phyloP scores from a whole-genome alignment of 306 rosid species.

The Ochetophila trinervis region DNA sequence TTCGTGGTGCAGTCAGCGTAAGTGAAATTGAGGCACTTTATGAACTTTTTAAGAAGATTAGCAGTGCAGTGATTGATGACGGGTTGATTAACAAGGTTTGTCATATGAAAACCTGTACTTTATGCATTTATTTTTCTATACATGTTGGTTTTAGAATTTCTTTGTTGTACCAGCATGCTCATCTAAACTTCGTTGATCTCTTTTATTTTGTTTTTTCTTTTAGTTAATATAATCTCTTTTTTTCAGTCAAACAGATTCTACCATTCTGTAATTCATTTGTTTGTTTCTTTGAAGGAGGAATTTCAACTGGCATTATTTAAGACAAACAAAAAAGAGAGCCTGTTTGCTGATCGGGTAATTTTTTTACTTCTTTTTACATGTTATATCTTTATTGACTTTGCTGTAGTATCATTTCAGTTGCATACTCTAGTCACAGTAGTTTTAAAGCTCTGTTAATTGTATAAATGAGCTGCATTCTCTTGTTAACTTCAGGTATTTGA shows the following conservation, averaged over 20 bases:
- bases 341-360: slow-evolving; percentile 94
- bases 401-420: not conserved
- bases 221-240: not conserved
- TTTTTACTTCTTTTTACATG: slow-evolving; percentile 9
- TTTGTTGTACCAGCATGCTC: slow-evolving; percentile 7
- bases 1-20: slow-evolving; percentile 73
- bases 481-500: slow-evolving; percentile 68
- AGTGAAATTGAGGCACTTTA: slow-evolving; percentile 98
- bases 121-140: slow-evolving; percentile 4
- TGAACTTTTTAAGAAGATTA: slow-evolving; percentile 95
- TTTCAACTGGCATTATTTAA: slow-evolving; percentile 94
- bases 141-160: not conserved
- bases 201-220: not conserved
- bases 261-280: not conserved
- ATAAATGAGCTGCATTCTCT: slow-evolving; percentile 23
- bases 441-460: slow-evolving; percentile 14
- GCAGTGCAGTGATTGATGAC: slow-evolving; percentile 94
- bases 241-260: not conserved
- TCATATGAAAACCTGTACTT: slow-evolving; percentile 11
- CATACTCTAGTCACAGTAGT: not conserved
- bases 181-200: not conserved
- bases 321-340: slow-evolving; percentile 96
- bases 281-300: slow-evolving; percentile 64
- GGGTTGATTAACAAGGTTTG: slow-evolving; percentile 93
- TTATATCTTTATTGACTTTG: slow-evolving; percentile 11